Base-by-base conservation (phyloP, 768 basidiomycete genomes). In the Mycena alexandri region DNA sequence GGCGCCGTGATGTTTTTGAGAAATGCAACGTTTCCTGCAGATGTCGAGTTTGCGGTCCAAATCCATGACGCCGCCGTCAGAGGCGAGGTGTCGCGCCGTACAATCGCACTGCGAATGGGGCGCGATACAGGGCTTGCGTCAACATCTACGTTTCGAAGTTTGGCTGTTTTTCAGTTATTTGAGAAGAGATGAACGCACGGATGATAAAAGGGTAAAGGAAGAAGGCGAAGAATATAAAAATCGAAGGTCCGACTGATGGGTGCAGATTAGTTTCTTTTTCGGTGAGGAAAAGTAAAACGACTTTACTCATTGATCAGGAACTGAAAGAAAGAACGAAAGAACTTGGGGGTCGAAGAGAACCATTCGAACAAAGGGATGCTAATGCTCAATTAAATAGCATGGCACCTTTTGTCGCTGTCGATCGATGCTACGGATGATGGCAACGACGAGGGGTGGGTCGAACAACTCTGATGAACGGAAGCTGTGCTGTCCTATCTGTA, bases 31-130 rank as follows among this genome's bases (percentile, higher is more conserved):
- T 14, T 38, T 38, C 67, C 67, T 9, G 63, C 8, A 9, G 63
- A 22, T 13, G 63, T 43, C 43, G 61, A 24, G 14, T 60, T 14
- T 29, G 67, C 3, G 2, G 51, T 25, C 67, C 67, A 68, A 38
- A 68, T 68, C 67, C 67, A 68, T 22, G 67, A 63, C 25, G 67
- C 62, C 17, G 62, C 46, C 17, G 56, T 10, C 4, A 67, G 42
- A 14, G 51, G 14, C 17, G 36, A 12, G 1, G 64, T 16, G 21
- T 44, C 50, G 50, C 63, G 41, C 55, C 19, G 22, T 24, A 19
- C 21, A 29, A 24, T 21, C 9, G 36, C 9, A 7, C 19, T 38
- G 36, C 44, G 52, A 12, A 13, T 17, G 25, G 44, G 43, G 14
- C 54, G 63, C 34, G 63, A 46, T 62, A 53, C n/a, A 17, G 33